phyloP scores from a whole-genome alignment of 2,329 filamentous ascomycete genomes.

The Colletotrichum paranaense region DNA sequence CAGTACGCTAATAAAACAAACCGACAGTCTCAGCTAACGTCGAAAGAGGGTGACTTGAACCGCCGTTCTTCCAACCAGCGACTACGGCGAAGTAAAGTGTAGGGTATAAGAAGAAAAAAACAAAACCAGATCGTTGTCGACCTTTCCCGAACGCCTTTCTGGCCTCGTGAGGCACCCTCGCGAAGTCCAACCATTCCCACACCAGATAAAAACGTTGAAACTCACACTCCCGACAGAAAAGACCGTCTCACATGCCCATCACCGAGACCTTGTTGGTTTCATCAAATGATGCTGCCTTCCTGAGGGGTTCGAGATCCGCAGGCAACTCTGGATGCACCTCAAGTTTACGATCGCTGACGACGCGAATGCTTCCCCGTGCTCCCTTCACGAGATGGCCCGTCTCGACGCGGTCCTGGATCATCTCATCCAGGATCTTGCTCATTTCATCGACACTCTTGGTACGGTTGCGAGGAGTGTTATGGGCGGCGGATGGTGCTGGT shows the following conservation, averaged over 20 bases:
- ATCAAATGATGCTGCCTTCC: slow-evolving; percentile 47
- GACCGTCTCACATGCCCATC: slow-evolving; percentile 30
- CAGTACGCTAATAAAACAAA: slow-evolving; percentile 34
- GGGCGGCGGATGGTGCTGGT: slow-evolving; percentile 20
- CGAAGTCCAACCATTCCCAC: background rate
- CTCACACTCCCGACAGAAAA: slow-evolving; percentile 36
- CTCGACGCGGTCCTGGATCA: slow-evolving; percentile 92
- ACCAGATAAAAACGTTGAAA: background rate
- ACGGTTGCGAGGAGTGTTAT: slow-evolving; percentile 54
- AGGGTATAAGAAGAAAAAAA: slow-evolving; percentile 48
- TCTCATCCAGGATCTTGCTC: slow-evolving; percentile 93
- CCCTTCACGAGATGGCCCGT: slow-evolving; percentile 77
- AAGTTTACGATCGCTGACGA: slow-evolving; percentile 59
- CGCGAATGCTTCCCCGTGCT: slow-evolving; percentile 73
- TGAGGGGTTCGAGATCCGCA: slow-evolving; percentile 52
- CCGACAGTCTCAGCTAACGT: slow-evolving; percentile 8
- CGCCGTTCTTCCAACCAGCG: slow-evolving; percentile 9
- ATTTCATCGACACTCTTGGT: slow-evolving; percentile 87
- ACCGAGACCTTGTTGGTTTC: slow-evolving; percentile 38
- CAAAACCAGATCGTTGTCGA: slow-evolving; percentile 19
- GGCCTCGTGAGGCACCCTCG: slow-evolving; percentile 1
- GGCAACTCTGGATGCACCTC: slow-evolving; percentile 48
- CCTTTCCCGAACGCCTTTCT: slow-evolving; percentile 32
- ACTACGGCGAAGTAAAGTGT: slow-evolving; percentile 47
- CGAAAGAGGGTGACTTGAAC: background rate